These are phyloP conservation scores for Osmanthus fragrans DNA, from an alignment of 257 asterid genomes.

Conservation along the genomic window DNA sequence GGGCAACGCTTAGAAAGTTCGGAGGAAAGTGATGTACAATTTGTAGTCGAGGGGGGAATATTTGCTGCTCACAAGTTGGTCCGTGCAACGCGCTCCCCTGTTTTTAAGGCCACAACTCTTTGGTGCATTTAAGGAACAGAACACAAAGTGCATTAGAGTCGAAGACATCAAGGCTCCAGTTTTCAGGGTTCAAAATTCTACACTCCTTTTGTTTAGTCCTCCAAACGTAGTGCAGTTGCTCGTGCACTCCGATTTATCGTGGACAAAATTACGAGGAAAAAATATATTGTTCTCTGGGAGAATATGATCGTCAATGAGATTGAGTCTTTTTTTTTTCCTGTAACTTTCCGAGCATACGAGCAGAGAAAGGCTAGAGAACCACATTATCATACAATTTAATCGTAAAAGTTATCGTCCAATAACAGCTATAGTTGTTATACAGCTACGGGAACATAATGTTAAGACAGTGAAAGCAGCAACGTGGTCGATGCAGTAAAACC, in stretches of 20 bases:
- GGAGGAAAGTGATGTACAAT: slow-evolving; percentile 24
- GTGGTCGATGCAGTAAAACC: background rate
- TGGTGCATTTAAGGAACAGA: slow-evolving; percentile 28
- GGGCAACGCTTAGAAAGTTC: slow-evolving; percentile 27
- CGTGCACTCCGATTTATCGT: no score
- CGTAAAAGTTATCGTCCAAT: background rate
- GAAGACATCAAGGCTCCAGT: slow-evolving; percentile 25
- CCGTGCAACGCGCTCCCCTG: slow-evolving; percentile 34
- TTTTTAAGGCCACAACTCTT: slow-evolving; percentile 32
- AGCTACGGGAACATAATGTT: background rate
- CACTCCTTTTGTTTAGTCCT: no score
- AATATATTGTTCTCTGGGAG: no score
- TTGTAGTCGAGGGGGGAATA: slow-evolving; percentile 26
- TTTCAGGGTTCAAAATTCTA: slow-evolving; percentile 4
- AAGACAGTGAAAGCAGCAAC: background rate
- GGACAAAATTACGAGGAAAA: no score
- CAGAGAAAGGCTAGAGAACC: no score
- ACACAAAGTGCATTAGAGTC: slow-evolving; percentile 22
- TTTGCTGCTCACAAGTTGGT: slow-evolving; percentile 30
- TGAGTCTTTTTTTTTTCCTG: no score
- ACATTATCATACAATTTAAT: background rate
- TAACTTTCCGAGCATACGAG: no score
- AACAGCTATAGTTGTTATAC: background rate
- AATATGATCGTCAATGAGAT: background rate
- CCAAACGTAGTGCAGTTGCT: no score